Conservation (phyloP, 371 early-diverging fungal genomes). For the Mucor saturninus region DNA sequence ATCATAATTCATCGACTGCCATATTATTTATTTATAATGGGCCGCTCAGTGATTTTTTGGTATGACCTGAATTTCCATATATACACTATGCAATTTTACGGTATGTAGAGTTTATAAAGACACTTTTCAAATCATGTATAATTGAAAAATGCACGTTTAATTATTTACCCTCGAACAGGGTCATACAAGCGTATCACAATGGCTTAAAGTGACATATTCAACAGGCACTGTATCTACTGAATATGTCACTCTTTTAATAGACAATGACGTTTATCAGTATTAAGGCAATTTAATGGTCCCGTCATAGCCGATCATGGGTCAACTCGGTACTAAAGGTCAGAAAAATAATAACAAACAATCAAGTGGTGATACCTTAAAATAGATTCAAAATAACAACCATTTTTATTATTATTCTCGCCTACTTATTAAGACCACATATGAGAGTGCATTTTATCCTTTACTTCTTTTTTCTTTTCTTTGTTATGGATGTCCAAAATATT, state of each 20-base stretch:
- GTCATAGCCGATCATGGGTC: background rate
- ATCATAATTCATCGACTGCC: background rate
- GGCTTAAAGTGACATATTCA: background rate
- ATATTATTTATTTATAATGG: background rate
- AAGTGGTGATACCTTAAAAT: background rate
- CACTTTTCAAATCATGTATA: background rate
- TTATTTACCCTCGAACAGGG: background rate
- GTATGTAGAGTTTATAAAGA: background rate
- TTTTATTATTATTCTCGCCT: background rate
- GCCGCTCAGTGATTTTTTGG: no score
- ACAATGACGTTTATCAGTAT: background rate
- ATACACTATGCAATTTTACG: no score
- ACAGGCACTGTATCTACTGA: background rate
- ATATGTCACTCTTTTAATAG: background rate
- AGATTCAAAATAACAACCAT: background rate
- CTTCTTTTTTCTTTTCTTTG: background rate
- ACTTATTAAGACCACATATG: background rate
- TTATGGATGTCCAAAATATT: no score
- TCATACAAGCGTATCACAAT: background rate
- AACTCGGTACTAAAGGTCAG: background rate
- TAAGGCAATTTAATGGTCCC: background rate
- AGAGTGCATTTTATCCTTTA: conserved; percentile 1
- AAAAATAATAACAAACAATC: background rate
- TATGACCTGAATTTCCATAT: no score
- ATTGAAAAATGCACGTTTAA: background rate